Conservation (phyloP, 345 rosid genomes). For the Limnanthes douglasii region DNA sequence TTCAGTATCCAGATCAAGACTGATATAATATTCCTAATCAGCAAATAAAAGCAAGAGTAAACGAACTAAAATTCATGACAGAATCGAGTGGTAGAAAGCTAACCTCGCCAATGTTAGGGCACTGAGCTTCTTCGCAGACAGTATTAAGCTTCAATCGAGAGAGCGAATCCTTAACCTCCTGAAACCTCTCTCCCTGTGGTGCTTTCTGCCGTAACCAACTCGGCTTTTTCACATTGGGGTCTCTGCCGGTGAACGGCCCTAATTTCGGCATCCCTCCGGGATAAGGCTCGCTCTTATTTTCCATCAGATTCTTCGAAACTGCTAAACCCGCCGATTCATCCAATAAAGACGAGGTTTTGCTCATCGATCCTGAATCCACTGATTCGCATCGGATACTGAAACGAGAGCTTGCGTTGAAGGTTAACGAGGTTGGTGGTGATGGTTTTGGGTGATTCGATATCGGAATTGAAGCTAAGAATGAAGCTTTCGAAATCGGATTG, state of each 20-base stretch:
- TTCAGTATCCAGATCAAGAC: too few species aligned
- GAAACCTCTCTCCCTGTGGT: constrained; percentile 68
- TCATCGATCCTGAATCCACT: constrained; percentile 9
- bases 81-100: background rate
- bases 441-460: constrained; percentile 8
- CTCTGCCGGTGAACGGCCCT: constrained; percentile 77
- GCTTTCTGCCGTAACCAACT: constrained; percentile 88
- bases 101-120: constrained; percentile 97
- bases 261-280: constrained; percentile 32
- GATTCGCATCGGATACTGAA: constrained; percentile 30
- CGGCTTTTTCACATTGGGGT: constrained; percentile 76
- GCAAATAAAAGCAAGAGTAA: background rate
- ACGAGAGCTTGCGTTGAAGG: background rate
- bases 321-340: constrained; percentile 8
- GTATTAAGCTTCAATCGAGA: constrained; percentile 73
- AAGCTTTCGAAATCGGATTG: constrained; percentile 30
- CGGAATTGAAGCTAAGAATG: constrained; percentile 27
- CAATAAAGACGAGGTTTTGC: constrained; percentile 7
- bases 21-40: background rate
- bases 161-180: constrained; percentile 59
- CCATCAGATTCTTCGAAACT: constrained; percentile 16
- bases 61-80: background rate
- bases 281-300: constrained; percentile 25
- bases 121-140: constrained; percentile 96
- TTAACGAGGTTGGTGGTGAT: too few species aligned